Conservation (phyloP, 306 rosid species). For the Rosa persica region DNA sequence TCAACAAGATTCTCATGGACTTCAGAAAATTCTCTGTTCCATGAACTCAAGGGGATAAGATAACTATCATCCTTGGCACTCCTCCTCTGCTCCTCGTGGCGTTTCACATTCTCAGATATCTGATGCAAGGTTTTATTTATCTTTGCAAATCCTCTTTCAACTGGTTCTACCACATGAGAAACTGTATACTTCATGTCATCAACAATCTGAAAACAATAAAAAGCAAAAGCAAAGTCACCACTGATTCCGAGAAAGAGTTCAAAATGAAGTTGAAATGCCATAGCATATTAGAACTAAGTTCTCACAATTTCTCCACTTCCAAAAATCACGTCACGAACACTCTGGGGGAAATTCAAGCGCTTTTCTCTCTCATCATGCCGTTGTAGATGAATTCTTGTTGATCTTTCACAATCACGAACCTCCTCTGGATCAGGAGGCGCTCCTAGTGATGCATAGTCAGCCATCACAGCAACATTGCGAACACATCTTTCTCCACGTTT, state of each 20-base stretch:
- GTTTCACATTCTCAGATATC: slow-evolving; percentile 93
- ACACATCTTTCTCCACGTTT: slow-evolving; percentile 97
- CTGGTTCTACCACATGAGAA: slow-evolving; percentile 92
- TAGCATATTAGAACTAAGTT: slow-evolving; percentile 14
- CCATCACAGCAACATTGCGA: slow-evolving; percentile 88
- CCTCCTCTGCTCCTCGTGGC: slow-evolving; percentile 71
- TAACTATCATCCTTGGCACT: slow-evolving; percentile 73
- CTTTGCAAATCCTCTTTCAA: slow-evolving; percentile 87
- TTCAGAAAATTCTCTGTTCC: slow-evolving; percentile 74
- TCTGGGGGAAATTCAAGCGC: slow-evolving; percentile 75
- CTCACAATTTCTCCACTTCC: slow-evolving; percentile 99
- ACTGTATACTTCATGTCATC: slow-evolving; percentile 98
- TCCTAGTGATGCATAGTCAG: slow-evolving; percentile 87
- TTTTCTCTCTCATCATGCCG: slow-evolving; percentile 64
- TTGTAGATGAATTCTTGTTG: slow-evolving; percentile 53
- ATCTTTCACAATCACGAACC: slow-evolving; percentile 80
- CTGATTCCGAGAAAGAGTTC: slow-evolving; percentile 12
- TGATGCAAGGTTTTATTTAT: slow-evolving; percentile 75
- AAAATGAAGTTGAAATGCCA: slow-evolving; percentile 8
- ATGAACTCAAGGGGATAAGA: slow-evolving; percentile 66
- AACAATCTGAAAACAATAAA: slow-evolving; percentile 64
- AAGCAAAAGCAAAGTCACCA: slow-evolving; percentile 22
- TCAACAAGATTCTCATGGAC: slow-evolving; percentile 50
- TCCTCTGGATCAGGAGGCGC: slow-evolving; percentile 91
- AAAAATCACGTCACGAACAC: slow-evolving; percentile 85